Percentiles rank a stretch among this genome's conserved stretches.
These are phyloP conservation scores for Phytopythium mirpurense DNA, from an alignment of 352 stramenopile species.

Conservation along the genomic window DNA sequence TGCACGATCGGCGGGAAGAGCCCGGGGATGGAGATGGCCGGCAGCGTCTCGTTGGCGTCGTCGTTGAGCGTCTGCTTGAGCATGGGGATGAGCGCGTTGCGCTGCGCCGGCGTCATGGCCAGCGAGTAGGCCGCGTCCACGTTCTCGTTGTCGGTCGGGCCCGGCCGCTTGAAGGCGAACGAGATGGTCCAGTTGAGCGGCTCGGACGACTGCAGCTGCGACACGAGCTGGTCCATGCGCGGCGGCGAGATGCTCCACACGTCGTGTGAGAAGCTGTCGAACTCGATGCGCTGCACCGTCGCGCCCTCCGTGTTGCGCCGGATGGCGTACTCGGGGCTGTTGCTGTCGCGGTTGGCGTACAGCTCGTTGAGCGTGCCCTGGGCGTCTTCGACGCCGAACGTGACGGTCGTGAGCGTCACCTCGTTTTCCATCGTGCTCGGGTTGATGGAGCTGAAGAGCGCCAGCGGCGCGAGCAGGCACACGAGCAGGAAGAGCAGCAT, in stretches of 20 bases:
- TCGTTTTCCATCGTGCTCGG: slow-evolving; percentile 72
- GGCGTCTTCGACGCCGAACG: slow-evolving; percentile 69
- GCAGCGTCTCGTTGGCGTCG: slow-evolving; percentile 19
- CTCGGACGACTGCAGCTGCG: slow-evolving; percentile 63
- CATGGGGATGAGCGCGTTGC: slow-evolving; percentile 64
- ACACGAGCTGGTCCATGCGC: slow-evolving; percentile 61
- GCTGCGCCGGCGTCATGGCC: slow-evolving; percentile 45
- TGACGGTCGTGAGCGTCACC: slow-evolving; percentile 52
- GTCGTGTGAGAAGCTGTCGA: slow-evolving; percentile 71
- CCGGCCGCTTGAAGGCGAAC: slow-evolving; percentile 63
- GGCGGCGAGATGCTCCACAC: slow-evolving; percentile 72
- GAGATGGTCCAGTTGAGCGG: slow-evolving; percentile 67
- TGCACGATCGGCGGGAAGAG: slow-evolving; percentile 68
- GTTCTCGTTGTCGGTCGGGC: slow-evolving; percentile 49
- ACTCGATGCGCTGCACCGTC: slow-evolving; percentile 74
- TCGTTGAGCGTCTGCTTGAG: slow-evolving; percentile 54
- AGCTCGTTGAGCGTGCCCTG: slow-evolving; percentile 71
- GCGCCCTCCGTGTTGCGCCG: slow-evolving; percentile 58
- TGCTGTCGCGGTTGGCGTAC: slow-evolving; percentile 72
- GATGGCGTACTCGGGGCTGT: slow-evolving; percentile 60
- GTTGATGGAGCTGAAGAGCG: slow-evolving; percentile 86
- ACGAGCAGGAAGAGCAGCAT: slow-evolving; percentile 78
- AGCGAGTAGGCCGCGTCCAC: slow-evolving; percentile 51
- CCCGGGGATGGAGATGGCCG: slow-evolving; percentile 39
- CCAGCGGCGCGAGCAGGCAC: slow-evolving; percentile 69